A percentile compares a stretch with the other conserved stretches of the same genome.
Conservation (phyloP, 75 land plant genomes). For the Cunninghamia lanceolata region DNA sequence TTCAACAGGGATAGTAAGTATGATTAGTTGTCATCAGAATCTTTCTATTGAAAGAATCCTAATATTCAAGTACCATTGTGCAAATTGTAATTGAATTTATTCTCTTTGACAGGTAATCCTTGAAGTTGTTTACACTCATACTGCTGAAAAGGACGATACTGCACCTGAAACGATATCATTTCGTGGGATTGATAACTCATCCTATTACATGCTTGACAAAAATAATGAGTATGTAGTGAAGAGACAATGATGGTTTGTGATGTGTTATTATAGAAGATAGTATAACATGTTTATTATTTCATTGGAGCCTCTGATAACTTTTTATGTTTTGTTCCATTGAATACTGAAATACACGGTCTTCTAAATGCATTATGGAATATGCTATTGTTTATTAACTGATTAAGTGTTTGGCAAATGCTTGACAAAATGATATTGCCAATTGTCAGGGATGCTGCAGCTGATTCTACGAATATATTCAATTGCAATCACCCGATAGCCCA, state of each 20-base stretch:
- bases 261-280: neutral
- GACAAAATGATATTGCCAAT: conserved; percentile 2
- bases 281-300: neutral
- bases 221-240: conserved; percentile 20
- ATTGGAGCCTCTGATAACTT: neutral
- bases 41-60: neutral
- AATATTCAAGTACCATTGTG: neutral
- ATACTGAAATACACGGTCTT: neutral
- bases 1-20: neutral
- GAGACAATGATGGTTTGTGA: neutral
- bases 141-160: conserved; percentile 61
- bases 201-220: conserved; percentile 55
- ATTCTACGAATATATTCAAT: conserved; percentile 51
- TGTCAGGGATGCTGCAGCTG: conserved; percentile 30
- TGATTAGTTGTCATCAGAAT: neutral
- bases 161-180: conserved; percentile 46
- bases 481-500: conserved; percentile 84
- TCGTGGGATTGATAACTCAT: conserved; percentile 81
- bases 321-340: neutral
- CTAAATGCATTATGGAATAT: neutral
- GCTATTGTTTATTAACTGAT: neutral
- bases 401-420: neutral
- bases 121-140: conserved; percentile 83
- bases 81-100: neutral
- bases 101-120: conserved; percentile 52